A percentile compares a stretch with the other conserved stretches of the same genome.
Conservation (phyloP, 108 stramenopile species). For the Skeletonema tropicum region DNA sequence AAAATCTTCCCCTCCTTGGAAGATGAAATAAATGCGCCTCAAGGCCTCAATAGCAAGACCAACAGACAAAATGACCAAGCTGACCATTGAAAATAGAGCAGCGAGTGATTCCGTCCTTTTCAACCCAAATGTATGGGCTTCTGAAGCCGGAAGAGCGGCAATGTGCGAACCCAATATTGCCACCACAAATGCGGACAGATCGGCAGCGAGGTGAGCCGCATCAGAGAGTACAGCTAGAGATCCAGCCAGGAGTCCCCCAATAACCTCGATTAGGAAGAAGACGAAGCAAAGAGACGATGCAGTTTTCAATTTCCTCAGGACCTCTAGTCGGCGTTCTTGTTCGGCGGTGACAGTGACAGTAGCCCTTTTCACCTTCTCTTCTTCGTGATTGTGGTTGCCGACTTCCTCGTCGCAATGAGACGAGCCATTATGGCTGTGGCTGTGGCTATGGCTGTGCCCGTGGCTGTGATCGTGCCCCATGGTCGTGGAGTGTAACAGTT, state of each 20-base stretch:
- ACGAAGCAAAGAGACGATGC: conserved; percentile 64
- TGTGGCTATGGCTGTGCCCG: conserved; percentile 1
- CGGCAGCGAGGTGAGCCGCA: conserved; percentile 88
- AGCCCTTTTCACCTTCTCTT: not conserved
- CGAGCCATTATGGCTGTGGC: conserved; percentile 11
- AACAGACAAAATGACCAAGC: conserved; percentile 78
- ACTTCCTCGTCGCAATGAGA: conserved; percentile 15
- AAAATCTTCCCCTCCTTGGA: conserved; percentile 35
- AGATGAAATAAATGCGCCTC: conserved; percentile 53
- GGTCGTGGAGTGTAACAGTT: not conserved
- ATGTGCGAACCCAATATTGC: conserved; percentile 85
- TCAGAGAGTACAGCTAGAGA: conserved; percentile 86
- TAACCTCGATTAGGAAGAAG: conserved; percentile 81
- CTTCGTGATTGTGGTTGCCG: not conserved
- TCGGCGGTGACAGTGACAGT: conserved; percentile 21
- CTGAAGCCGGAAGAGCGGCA: conserved; percentile 79
- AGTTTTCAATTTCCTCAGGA: conserved; percentile 65
- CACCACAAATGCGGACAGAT: conserved; percentile 76
- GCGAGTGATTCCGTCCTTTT: conserved; percentile 92
- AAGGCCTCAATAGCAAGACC: conserved; percentile 81
- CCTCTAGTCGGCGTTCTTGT: conserved; percentile 47
- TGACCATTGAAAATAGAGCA: conserved; percentile 85
- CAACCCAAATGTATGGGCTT: conserved; percentile 86
- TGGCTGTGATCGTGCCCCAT: conserved; percentile 26
- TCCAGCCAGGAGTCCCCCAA: conserved; percentile 73